phyloP scores from a whole-genome alignment of 352 stramenopile species.

The Paralagenidium karlingii region DNA sequence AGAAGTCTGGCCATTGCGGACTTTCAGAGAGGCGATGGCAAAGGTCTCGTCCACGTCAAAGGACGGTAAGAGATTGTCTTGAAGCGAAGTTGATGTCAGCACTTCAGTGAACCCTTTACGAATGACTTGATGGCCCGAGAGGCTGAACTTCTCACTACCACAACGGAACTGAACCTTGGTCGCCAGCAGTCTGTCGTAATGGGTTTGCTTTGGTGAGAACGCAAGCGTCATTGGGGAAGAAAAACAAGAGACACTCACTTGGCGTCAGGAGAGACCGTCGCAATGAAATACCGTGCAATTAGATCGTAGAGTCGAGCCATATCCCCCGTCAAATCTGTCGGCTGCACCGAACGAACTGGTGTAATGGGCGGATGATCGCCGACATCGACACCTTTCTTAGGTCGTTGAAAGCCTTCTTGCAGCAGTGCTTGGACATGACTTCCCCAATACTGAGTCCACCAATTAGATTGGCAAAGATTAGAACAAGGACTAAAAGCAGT shows the following conservation, averaged over 20 bases:
- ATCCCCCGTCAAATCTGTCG: slow-evolving; percentile 49
- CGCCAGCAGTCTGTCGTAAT: slow-evolving; percentile 7
- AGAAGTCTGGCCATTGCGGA: slow-evolving; percentile 54
- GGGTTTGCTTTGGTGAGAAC: slow-evolving; percentile 16
- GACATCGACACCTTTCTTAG: slow-evolving; percentile 25
- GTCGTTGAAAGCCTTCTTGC: slow-evolving; percentile 8
- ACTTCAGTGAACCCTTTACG: slow-evolving; percentile 16
- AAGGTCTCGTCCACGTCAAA: slow-evolving; percentile 45
- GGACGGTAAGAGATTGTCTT: slow-evolving; percentile 24
- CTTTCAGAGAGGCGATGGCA: slow-evolving; percentile 27
- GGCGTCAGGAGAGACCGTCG: slow-evolving; percentile 67
- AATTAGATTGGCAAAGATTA: not conserved
- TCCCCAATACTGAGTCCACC: slow-evolving; percentile 10
- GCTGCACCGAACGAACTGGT: slow-evolving; percentile 30
- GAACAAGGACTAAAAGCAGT: not conserved
- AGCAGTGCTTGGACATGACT: slow-evolving; percentile 10
- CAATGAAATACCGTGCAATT: slow-evolving; percentile 81
- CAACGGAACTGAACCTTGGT: slow-evolving; percentile 33
- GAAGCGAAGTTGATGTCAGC: slow-evolving; percentile 6
- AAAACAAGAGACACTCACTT: slow-evolving; percentile 38
- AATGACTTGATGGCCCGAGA: slow-evolving; percentile 48
- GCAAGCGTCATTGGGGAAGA: slow-evolving; percentile 10
- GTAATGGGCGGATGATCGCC: slow-evolving; percentile 75
- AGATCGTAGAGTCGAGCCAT: slow-evolving; percentile 77
- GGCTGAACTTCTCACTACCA: slow-evolving; percentile 47